Base-by-base conservation (phyloP, 495 filamentous ascomycete genomes). In the Jackrogersella multiformis region DNA sequence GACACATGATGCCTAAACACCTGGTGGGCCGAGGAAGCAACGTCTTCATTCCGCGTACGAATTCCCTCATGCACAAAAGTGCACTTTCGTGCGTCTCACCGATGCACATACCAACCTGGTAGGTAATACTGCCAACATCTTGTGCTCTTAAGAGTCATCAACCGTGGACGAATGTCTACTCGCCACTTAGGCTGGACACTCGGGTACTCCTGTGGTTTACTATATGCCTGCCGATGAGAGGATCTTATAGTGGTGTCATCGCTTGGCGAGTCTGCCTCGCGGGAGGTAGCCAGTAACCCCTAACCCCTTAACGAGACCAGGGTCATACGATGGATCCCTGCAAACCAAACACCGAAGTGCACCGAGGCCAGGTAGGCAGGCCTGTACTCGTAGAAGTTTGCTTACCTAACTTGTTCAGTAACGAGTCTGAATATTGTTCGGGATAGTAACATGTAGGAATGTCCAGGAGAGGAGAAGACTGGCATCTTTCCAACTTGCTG, bases 331-430 rank as follows among this genome's bases (percentile, higher is more conserved):
- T n/a, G n/a, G n/a, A 38, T 34, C 41, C 39, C 36, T 7, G 58
- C 30, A 20, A 23, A 39, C 23, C 7, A 58, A 10, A 52, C 39
- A 21, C 13, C n/a, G 30, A 35, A 24, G 10, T 51, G 52, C 23
- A 2, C 20, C 41, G 16, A 42, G 15, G n/a, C 12, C 20, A 42
- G 38, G 38, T 42, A 42, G 38, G 36, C 44, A 38, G 13, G 28
- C 21, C 49, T 32, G 59, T 42, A 28, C 34, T 6, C 38, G n/a
- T 7, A 34, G 15, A 18, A 12, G 1, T 35, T 44, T 41, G 59
- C 60, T 69, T 64, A 64, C 41, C 52, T 60, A 51, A 69, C 55
- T 55, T 60, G 60, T 35, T 64, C 56, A 56, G 60, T 34, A 48
- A 32, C 41, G 30, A 30, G 20, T 16, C 41, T 38, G 35, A 24